Evolutionary conservation across 371 early-diverging fungal species (phyloP), one percentile per base, ranked within the genome.

Genomic region (Gilbertella persicaria): DNA sequence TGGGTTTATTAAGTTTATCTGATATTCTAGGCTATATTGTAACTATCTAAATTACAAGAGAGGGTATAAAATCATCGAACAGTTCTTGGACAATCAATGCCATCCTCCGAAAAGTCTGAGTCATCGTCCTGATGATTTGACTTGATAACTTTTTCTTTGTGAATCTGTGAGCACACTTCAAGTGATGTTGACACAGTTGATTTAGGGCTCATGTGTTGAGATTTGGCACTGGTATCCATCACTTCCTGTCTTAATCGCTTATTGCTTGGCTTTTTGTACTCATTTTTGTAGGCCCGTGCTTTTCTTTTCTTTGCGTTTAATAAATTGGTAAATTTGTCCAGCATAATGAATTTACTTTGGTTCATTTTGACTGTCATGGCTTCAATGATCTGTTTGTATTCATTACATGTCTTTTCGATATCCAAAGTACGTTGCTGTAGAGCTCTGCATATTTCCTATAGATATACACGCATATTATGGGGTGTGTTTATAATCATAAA

Each of bases 1-100:
- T 82, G 45, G 95, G 95, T 14, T 79, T 94, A 37, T 79, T 94
- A 33, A 85, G 89, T 14, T 73, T 95, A 49, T 87, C 88, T 30
- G 95, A 93, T 64, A 83, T 92, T 21, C 71, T 93, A 61, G 66
- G 73, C 23, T 84, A 82, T 50, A 55, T 88, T 23, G 58, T 84
- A 20, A 49, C 44, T 20, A 26, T 38, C 26, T 49, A 49, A 24
- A 37, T n/a, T 28, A 28, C 9, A 28, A 9, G 33, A 13, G 33
- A 13, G 33, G 33, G 33, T 33, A 33, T 33, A 8, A 9, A 33
- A 9, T 33, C 13, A 33, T 12, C 33, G 33, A 33, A 33, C 33
- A 33, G 33, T 33, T 33, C 13, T 8, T 6, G 33, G 33, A 13
- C 33, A 33, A 33, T 3, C 38, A 38, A 38, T 38, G 3, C 8